Conservation (phyloP, 805 yeast genomes). For the Candida rishiriensis region DNA sequence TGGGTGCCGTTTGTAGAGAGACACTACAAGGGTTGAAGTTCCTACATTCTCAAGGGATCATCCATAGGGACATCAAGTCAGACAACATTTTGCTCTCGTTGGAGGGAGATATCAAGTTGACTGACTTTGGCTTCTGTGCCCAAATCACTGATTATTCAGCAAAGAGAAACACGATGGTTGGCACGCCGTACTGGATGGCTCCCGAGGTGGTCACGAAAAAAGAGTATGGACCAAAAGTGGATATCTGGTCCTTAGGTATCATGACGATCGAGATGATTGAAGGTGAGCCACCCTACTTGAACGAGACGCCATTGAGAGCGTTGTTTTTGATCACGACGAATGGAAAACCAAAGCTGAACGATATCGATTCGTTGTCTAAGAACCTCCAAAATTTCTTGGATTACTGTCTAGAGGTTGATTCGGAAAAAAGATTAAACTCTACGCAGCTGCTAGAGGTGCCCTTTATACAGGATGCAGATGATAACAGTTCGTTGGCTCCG, state of each 20-base stretch:
- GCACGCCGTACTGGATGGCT: slow-evolving; percentile 90
- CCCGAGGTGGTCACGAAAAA: slow-evolving; percentile 80
- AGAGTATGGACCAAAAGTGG: slow-evolving; percentile 78
- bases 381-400: slow-evolving; percentile 66
- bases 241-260: slow-evolving; percentile 79
- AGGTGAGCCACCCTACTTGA: slow-evolving; percentile 79
- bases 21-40: slow-evolving; percentile 82
- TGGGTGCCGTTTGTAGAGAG: slow-evolving; percentile 91
- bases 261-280: slow-evolving; percentile 88
- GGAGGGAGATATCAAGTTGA: slow-evolving; percentile 85
- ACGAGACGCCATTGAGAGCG: slow-evolving; percentile 76
- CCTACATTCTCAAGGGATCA: slow-evolving; percentile 86
- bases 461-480: slow-evolving; percentile 61
- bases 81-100: slow-evolving; percentile 84
- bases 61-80: slow-evolving; percentile 94
- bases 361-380: slow-evolving; percentile 68
- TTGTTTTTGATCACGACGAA: slow-evolving; percentile 72
- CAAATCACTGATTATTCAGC: slow-evolving; percentile 67
- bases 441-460: slow-evolving; percentile 62
- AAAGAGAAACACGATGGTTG: slow-evolving; percentile 82
- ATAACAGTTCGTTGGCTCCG: slow-evolving; percentile 60
- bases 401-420: slow-evolving; percentile 77
- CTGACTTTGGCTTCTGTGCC: slow-evolving; percentile 79
- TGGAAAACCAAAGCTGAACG: slow-evolving; percentile 72
- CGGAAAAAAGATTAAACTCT: slow-evolving; percentile 77